Percentiles rank a stretch among this genome's conserved stretches.
phyloP scores from a whole-genome alignment of 805 yeast species.

The Candida maesae region DNA sequence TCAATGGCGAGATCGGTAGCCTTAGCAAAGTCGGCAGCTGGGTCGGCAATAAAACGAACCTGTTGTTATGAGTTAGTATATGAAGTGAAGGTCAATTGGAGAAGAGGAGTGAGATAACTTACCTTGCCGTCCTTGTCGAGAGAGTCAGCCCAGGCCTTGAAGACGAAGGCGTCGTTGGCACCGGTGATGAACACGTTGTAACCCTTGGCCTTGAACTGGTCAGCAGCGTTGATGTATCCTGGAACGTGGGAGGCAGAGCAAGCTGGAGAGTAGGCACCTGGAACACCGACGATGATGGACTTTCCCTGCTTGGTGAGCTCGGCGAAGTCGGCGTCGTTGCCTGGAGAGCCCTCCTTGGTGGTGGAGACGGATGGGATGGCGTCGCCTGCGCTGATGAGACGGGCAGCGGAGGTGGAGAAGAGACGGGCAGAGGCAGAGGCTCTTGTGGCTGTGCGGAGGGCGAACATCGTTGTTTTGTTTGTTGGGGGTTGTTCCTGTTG shows the following conservation, averaged over 20 bases:
- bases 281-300: conserved; percentile 55
- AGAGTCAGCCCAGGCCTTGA: conserved; percentile 68
- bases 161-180: conserved; percentile 85
- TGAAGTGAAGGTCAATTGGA: background rate
- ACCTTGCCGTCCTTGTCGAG: conserved; percentile 21
- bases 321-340: conserved; percentile 54
- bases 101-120: conserved; percentile 1
- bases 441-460: conserved; percentile 12
- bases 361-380: conserved; percentile 54
- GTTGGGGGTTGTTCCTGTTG: background rate
- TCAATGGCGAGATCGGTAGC: conserved; percentile 68
- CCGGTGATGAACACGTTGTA: conserved; percentile 63
- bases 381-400: conserved; percentile 51
- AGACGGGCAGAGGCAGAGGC: conserved; percentile 21
- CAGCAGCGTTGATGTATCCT: conserved; percentile 54
- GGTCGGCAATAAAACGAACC: conserved; percentile 70
- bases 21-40: conserved; percentile 67
- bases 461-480: conserved; percentile 7
- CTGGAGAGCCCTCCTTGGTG: conserved; percentile 59
- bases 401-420: conserved; percentile 25
- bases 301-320: conserved; percentile 44
- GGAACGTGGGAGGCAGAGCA: conserved; percentile 74
- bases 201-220: conserved; percentile 63
- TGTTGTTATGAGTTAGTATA: background rate
- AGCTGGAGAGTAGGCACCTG: conserved; percentile 80